Conservation (phyloP, 805 yeast species). For the Metschnikowia similis region DNA sequence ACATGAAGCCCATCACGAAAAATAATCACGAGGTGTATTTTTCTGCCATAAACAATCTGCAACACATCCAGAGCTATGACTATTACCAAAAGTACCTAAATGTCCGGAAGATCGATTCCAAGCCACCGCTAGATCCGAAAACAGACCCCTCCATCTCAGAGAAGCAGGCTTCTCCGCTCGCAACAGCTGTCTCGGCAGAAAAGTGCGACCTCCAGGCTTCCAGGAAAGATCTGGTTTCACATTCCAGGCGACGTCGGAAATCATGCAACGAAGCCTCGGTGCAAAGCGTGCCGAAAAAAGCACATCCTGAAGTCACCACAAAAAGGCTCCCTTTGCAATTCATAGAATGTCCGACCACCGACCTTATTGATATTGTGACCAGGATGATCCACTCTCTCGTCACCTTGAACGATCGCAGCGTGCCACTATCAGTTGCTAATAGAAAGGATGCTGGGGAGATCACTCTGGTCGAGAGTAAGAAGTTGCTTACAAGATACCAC, state of each 20-base stretch:
- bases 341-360: slow-evolving; percentile 64
- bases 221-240: not conserved
- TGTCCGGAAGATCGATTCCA: not conserved
- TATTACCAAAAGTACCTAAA: slow-evolving; percentile 16
- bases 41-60: slow-evolving; percentile 10
- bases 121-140: not conserved
- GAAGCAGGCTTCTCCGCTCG: slow-evolving; percentile 3
- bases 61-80: slow-evolving; percentile 10
- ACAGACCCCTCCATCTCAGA: not conserved
- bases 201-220: not conserved
- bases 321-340: slow-evolving; percentile 46
- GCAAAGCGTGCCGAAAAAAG: slow-evolving; percentile 10
- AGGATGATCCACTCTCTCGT: slow-evolving; percentile 79
- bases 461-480: slow-evolving; percentile 17
- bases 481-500: slow-evolving; percentile 76
- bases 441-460: slow-evolving; percentile 18
- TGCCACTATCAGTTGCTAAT: slow-evolving; percentile 29
- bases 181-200: not conserved
- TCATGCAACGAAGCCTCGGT: slow-evolving; percentile 2
- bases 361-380: slow-evolving; percentile 65
- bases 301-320: slow-evolving; percentile 13
- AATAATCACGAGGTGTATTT: slow-evolving; percentile 12
- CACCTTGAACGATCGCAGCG: slow-evolving; percentile 61
- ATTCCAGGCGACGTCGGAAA: slow-evolving; percentile 10
- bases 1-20: slow-evolving; percentile 12